Percentiles rank a stretch among this genome's conserved stretches.
Evolutionary conservation across 2,329 filamentous ascomycete genomes (phyloP).

Genomic region (Verticillium zaregamsianum): DNA sequence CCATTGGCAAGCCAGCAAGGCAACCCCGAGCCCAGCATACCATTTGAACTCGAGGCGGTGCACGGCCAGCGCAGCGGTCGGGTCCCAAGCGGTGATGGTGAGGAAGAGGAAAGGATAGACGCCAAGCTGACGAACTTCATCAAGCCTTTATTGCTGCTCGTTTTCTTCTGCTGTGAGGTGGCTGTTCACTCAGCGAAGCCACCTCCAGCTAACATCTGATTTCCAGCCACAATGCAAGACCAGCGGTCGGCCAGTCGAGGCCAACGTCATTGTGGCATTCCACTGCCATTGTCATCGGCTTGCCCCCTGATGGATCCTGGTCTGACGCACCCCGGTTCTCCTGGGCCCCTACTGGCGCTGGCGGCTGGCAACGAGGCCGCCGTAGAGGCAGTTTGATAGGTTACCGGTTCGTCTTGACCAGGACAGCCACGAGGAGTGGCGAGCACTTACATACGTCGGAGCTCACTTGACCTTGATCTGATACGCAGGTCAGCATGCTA

Average conservation of each 20-base stretch:
- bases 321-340: background rate
- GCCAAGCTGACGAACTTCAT: background rate
- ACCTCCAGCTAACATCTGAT: background rate
- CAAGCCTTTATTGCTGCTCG: background rate
- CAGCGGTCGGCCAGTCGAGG: background rate
- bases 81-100: background rate
- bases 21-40: conserved; percentile 7
- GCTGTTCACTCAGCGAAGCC: background rate
- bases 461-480: conserved; percentile 23
- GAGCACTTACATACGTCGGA: conserved; percentile 20
- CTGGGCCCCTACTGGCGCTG: background rate
- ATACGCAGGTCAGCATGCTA: background rate
- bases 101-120: background rate
- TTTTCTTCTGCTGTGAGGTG: background rate
- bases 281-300: background rate
- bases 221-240: background rate
- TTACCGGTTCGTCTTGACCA: conserved; percentile 7
- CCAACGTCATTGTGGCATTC: background rate
- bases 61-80: conserved; percentile 9
- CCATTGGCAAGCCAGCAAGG: conserved; percentile 4
- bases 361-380: background rate
- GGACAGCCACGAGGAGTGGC: conserved; percentile 11
- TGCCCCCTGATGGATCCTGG: background rate
- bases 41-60: conserved; percentile 1
- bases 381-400: conserved; percentile 12